Evolutionary conservation across 306 rosid genomes (phyloP), one percentile per base, ranked within the genome.

Genomic region (Vachellia collinsii): DNA sequence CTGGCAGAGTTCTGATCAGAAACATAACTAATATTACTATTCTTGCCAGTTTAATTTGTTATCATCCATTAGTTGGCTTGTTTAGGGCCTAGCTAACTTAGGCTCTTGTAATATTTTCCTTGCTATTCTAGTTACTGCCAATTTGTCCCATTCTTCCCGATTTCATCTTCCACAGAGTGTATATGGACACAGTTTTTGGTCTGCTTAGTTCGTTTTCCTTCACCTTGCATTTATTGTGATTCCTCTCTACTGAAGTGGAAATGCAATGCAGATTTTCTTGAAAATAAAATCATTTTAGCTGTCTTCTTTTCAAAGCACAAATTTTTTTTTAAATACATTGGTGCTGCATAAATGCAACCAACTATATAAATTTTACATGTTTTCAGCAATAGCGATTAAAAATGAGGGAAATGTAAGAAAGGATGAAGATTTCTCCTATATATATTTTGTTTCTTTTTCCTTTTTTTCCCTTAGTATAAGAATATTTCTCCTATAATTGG

Each of bases 111-210:
- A 34, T 50, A 22, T 46, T 43, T 46, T 51, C 58, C 11, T 44
- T 46, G 17, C 36, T 70, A 20, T 46, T 70, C 7, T 23, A 63
- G 17, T 67, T 25, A 58, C 14, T 38, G 65, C 75, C 75, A 66
- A 20, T 73, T 9, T 72, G 48, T 50, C 68, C 77, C 54, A 69
- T 29, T 42, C 56, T 54, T 43, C 58, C 3, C 43, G 63, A 43
- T 56, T 74, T 38, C 29, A 41, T 79, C 62, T 53, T 80, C 48
- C 51, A 50, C 20, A 8, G 47, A n/a, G 41, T 11, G 48, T 48
- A 42, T 70, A 53, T 13, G 78, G 79, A 17, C 54, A 63, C 46
- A 25, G 14, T 38, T 14, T 80, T 70, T 50, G 42, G 79, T 74
- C 42, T 66, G 68, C 65, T 70, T 75, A 46, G 73, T 48, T 70